Evolutionary conservation across 768 basidiomycete genomes (phyloP).

Genomic region (Pholiota microspora): DNA sequence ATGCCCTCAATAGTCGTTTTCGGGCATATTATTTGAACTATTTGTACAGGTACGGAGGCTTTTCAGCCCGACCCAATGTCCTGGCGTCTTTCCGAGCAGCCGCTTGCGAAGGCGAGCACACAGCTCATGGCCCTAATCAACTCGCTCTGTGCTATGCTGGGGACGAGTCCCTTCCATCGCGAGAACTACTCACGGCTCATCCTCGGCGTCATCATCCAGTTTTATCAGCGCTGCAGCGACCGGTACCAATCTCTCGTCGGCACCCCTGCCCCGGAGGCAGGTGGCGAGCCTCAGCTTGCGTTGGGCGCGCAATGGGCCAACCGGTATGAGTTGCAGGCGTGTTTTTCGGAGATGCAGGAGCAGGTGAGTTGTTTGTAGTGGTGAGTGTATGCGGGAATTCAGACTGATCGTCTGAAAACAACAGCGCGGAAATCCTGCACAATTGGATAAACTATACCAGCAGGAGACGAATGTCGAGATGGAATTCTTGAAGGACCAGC

Average conservation of each 20-base stretch:
- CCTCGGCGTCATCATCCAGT: slow-evolving; percentile 91
- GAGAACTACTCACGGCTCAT: slow-evolving; percentile 96
- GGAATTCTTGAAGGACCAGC: slow-evolving; percentile 53
- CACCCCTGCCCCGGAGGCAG: slow-evolving; percentile 27
- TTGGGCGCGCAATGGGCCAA: slow-evolving; percentile 84
- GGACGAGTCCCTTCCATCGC: slow-evolving; percentile 88
- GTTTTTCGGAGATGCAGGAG: slow-evolving; percentile 63
- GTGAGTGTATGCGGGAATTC: not conserved
- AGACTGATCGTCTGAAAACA: slow-evolving; percentile 31
- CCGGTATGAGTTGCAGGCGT: slow-evolving; percentile 70
- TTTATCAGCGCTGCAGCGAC: slow-evolving; percentile 92
- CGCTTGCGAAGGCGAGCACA: slow-evolving; percentile 79
- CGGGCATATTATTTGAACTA: not conserved
- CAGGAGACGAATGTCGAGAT: slow-evolving; percentile 83
- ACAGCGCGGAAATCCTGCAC: slow-evolving; percentile 26
- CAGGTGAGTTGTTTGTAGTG: slow-evolving; percentile 41
- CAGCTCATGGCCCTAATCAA: slow-evolving; percentile 89
- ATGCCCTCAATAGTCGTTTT: slow-evolving; percentile 16
- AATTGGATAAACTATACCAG: slow-evolving; percentile 56
- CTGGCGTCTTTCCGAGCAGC: slow-evolving; percentile 59
- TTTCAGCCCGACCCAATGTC: slow-evolving; percentile 82
- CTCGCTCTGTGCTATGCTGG: slow-evolving; percentile 88
- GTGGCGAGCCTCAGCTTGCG: slow-evolving; percentile 47
- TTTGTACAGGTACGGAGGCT: slow-evolving; percentile 69
- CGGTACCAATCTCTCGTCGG: slow-evolving; percentile 76